A percentile compares a stretch with the other conserved stretches of the same genome.
These are phyloP conservation scores for Lantana camara DNA, from an alignment of 257 asterid genomes.

Conservation along the genomic window DNA sequence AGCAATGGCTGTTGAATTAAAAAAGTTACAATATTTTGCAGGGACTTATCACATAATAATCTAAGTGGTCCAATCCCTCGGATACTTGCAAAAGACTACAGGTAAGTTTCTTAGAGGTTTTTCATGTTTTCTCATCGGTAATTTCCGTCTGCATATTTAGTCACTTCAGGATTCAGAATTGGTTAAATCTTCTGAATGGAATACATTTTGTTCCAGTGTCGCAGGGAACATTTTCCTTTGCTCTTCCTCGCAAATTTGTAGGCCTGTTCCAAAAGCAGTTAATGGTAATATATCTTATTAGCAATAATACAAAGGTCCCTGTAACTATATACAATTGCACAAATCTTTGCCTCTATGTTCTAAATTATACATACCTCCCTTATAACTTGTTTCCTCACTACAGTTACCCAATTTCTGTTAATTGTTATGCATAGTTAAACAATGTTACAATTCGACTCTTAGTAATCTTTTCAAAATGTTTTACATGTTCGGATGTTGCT, in stretches of 20 bases:
- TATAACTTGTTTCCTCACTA: too few relatives aligned
- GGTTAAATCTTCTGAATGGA: slow-evolving; percentile 6
- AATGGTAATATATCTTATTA: slow-evolving; percentile 51
- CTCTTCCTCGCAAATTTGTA: slow-evolving; percentile 68
- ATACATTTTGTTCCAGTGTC: slow-evolving; percentile 53
- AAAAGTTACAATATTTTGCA: slow-evolving; percentile 37
- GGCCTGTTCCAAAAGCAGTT: slow-evolving; percentile 50
- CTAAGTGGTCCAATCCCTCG: slow-evolving; percentile 82
- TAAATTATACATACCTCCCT: too few relatives aligned
- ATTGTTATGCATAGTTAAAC: too few relatives aligned
- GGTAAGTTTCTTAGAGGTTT: slow-evolving; percentile 44
- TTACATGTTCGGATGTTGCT: too few relatives aligned
- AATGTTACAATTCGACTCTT: too few relatives aligned
- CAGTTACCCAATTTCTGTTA: too few relatives aligned
- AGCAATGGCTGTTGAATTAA: slow-evolving; percentile 8
- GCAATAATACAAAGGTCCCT: too few relatives aligned
- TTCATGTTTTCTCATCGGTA: slow-evolving; percentile 6
- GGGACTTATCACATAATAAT: slow-evolving; percentile 90
- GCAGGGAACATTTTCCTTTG: slow-evolving; percentile 85
- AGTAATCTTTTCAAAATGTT: too few relatives aligned
- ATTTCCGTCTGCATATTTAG: neutral
- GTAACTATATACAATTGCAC: too few relatives aligned
- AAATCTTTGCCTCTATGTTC: too few relatives aligned
- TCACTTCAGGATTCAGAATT: neutral
- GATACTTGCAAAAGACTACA: slow-evolving; percentile 85